Conservation (phyloP, 139 green algal genomes). For the Chlamydomonas eustigma region DNA sequence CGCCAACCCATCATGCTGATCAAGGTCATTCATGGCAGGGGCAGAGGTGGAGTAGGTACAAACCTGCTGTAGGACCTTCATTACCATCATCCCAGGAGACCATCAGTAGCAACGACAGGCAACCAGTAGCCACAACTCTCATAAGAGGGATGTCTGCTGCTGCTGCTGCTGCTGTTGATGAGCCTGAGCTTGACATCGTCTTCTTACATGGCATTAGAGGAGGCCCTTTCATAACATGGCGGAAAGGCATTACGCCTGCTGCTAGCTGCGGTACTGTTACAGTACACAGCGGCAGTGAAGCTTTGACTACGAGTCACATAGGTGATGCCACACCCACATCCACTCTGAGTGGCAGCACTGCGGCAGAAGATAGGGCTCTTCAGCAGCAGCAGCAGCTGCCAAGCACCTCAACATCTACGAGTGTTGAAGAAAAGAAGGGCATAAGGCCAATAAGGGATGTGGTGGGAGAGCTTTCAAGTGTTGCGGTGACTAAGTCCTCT, state of each 20-base stretch:
- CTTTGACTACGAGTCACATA: background rate
- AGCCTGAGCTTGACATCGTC: conserved; percentile 65
- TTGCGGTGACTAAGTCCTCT: background rate
- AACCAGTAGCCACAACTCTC: too few relatives aligned
- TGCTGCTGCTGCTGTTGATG: background rate
- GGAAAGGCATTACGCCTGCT: conserved; percentile 14
- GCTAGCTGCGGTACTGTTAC: background rate
- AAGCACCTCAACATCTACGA: background rate
- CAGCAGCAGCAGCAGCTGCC: background rate
- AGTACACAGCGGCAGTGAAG: background rate
- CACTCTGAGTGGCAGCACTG: background rate
- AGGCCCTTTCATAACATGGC: conserved; percentile 82
- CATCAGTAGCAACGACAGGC: too few relatives aligned
- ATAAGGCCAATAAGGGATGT: background rate
- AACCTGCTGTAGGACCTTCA: too few relatives aligned
- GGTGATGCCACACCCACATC: too few relatives aligned
- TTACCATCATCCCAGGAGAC: too few relatives aligned
- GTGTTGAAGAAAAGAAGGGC: background rate
- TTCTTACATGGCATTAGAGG: conserved; percentile 88
- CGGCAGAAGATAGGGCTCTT: background rate
- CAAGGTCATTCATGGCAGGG: too few relatives aligned
- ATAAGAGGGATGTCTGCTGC: too few relatives aligned
- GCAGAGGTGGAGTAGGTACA: too few relatives aligned
- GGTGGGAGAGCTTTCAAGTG: background rate
- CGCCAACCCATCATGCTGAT: too few relatives aligned